phyloP scores from a whole-genome alignment of 2,329 filamentous ascomycete species.

The Myotisia sp. region DNA sequence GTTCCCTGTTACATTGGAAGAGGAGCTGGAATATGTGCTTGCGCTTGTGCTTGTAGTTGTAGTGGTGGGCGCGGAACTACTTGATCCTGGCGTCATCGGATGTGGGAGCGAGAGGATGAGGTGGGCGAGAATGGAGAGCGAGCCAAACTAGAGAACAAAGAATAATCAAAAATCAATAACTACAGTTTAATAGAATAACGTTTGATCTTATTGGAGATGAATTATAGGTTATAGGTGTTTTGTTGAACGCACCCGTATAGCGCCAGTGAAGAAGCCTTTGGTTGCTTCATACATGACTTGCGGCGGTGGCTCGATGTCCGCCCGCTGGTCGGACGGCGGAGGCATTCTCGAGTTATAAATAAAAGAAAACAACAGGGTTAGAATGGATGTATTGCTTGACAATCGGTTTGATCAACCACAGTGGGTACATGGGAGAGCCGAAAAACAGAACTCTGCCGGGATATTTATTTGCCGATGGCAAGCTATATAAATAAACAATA shows the following conservation, averaged over 20 bases:
- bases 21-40: constrained; percentile 19
- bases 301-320: constrained; percentile 28
- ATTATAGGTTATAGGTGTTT: constrained; percentile 1
- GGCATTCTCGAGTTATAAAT: constrained; percentile 20
- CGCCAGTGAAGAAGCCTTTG: constrained; percentile 31
- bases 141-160: constrained; percentile 26
- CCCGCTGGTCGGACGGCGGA: constrained; percentile 26
- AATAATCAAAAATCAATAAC: too few relatives aligned
- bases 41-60: constrained; percentile 11
- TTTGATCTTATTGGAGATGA: too few relatives aligned
- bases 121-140: constrained; percentile 33
- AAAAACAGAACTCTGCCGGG: too few relatives aligned
- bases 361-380: neutral
- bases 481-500: too few relatives aligned
- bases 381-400: neutral
- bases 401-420: neutral
- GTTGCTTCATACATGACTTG: constrained; percentile 29
- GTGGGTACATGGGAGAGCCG: too few relatives aligned
- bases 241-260: constrained; percentile 25
- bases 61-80: too few relatives aligned
- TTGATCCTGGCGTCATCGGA: too few relatives aligned
- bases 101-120: constrained; percentile 32
- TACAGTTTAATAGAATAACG: too few relatives aligned
- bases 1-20: constrained; percentile 13
- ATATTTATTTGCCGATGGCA: too few relatives aligned